Base-by-base conservation (phyloP, 306 rosid species). In the Gleditsia sinensis region DNA sequence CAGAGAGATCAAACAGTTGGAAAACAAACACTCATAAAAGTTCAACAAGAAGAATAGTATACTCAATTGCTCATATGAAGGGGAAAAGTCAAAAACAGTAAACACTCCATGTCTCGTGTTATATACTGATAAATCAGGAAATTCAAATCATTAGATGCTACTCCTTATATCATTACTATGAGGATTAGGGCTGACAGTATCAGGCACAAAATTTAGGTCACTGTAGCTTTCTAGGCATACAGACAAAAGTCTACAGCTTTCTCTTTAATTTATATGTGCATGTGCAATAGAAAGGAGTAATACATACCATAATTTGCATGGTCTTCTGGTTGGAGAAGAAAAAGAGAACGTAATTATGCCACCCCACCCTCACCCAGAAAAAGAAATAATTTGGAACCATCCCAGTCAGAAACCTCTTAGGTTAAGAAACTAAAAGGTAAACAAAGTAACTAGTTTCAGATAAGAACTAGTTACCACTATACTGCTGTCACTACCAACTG, bases 1-100 rank as follows among this genome's bases (percentile, higher is more conserved):
- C 37, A 81, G 30, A 56, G 19, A 54, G 2, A 23, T 56, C 54
- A 67, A 60, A 77, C 24, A 62, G 19, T 25, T 71, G 33, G 19
- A 21, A 40, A 19, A 13, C 11, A 40, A 42, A 19, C 13, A 42
- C 21, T 32, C 7, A 62, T 1, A 39, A 14, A 13, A 25, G 8
- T 16, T 24, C 71, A 25, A 25, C 32, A 9, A 39, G 28, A 1
- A 33, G 61, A 71, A 10, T 33, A 51, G 32, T 21, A 37, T 11
- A 36, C 49, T 21, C 9, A 24, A 19, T n/a, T n/a, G n/a, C n/a
- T n/a, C n/a, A n/a, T 21, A 7, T 23, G 2, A 53, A 53, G 30
- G 14, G 16, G 1, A 53, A 24, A 53, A 53, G 20, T 5, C 23
- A 43, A 43, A 12, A 13, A 3, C 17, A 43, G 13, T 13, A 43